Evolutionary conservation across 108 stramenopile species (phyloP).

Genomic region (Cyclotella cryptica): DNA sequence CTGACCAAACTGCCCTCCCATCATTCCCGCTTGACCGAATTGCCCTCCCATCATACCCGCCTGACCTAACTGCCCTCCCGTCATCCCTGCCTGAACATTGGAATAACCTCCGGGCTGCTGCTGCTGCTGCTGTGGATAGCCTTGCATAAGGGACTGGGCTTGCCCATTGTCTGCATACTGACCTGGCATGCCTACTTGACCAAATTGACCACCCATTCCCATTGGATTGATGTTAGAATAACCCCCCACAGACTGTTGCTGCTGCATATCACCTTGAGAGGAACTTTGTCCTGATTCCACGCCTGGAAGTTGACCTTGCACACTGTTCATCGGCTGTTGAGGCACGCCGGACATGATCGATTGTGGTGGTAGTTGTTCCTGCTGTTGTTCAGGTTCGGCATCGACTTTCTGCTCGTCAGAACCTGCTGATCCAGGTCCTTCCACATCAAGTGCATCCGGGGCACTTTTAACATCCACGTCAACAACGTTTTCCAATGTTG

Average conservation of each 20-base stretch:
- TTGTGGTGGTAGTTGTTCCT: no score
- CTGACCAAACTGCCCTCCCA: neutral
- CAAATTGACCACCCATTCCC: neutral
- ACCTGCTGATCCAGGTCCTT: neutral
- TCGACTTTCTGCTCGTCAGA: neutral
- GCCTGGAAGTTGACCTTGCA: neutral
- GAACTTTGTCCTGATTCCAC: constrained; percentile 2
- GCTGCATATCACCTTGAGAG: neutral
- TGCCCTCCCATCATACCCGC: neutral
- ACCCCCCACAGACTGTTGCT: constrained; percentile 5
- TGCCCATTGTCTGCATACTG: neutral
- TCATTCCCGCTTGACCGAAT: neutral
- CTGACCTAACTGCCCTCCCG: neutral
- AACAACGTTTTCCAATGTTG: neutral
- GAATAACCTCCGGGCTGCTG: constrained; percentile 14
- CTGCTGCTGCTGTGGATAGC: constrained; percentile 10
- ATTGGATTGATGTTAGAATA: neutral
- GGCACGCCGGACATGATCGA: neutral
- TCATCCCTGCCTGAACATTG: neutral
- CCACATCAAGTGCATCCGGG: neutral
- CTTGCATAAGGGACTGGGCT: constrained; percentile 2
- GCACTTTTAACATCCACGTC: neutral
- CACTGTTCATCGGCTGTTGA: neutral
- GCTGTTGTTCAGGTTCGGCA: neutral
- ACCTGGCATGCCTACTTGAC: neutral